Evolutionary conservation across 192 early-diverging fungal species (phyloP).

Genomic region (Coemansia pectinata): DNA sequence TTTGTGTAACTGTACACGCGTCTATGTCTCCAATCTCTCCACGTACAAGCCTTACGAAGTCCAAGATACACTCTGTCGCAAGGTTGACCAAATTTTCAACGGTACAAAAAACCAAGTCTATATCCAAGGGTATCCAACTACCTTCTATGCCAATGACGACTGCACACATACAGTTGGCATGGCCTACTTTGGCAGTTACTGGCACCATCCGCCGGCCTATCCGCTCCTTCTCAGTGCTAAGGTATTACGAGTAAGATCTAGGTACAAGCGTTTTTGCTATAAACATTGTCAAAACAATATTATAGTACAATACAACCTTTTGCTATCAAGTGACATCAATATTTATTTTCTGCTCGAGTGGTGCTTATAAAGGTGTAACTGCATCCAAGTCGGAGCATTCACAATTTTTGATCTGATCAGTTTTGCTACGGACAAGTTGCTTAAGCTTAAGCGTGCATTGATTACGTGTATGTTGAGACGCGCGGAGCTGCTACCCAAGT

Average conservation of each 20-base stretch:
- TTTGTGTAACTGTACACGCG: neutral
- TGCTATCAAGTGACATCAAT: too few species aligned
- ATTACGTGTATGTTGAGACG: too few species aligned
- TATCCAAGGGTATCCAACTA: neutral
- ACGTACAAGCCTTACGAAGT: neutral
- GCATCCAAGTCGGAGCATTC: too few species aligned
- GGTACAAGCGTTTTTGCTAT: constrained; percentile 8
- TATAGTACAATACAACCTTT: too few species aligned
- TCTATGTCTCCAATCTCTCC: neutral
- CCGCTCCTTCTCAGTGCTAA: neutral
- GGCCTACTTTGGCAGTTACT: neutral
- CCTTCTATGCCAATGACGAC: neutral
- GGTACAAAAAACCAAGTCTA: neutral
- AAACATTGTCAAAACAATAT: too few species aligned
- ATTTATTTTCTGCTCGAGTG: too few species aligned
- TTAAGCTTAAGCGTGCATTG: too few species aligned
- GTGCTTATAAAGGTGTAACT: too few species aligned
- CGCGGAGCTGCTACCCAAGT: too few species aligned
- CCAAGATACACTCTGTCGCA: neutral
- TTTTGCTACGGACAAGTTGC: too few species aligned
- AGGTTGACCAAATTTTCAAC: neutral
- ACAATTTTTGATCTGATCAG: too few species aligned
- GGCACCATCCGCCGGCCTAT: neutral
- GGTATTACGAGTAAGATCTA: neutral
- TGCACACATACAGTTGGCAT: neutral